A percentile compares a stretch with the other conserved stretches of the same genome.
Evolutionary conservation across 768 basidiomycete genomes (phyloP).

Genomic region (Leccinellum luteum): DNA sequence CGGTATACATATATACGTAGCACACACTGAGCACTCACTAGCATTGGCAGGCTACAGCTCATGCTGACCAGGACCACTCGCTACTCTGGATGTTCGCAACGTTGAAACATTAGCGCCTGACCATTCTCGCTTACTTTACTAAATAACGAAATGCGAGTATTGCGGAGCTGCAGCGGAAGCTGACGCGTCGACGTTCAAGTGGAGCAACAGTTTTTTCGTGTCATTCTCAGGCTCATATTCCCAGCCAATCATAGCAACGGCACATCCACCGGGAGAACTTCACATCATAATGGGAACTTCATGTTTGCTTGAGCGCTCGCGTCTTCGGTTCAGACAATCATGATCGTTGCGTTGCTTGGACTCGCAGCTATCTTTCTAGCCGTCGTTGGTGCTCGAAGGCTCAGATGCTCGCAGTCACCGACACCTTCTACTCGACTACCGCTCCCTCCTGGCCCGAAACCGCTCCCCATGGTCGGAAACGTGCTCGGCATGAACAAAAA

Average conservation of each 20-base stretch:
- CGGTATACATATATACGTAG: too few relatives aligned
- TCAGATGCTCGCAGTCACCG: neutral
- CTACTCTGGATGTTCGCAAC: too few relatives aligned
- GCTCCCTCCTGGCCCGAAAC: constrained; percentile 18
- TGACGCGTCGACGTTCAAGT: too few relatives aligned
- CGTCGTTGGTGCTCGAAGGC: neutral
- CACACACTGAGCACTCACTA: too few relatives aligned
- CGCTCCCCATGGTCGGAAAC: constrained; percentile 17
- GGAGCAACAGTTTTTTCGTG: too few relatives aligned
- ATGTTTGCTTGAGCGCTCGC: neutral
- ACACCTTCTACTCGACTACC: neutral
- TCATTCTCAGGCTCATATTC: neutral
- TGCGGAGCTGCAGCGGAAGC: too few relatives aligned
- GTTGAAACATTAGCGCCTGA: too few relatives aligned
- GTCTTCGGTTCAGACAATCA: neutral
- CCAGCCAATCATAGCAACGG: neutral
- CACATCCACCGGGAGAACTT: too few relatives aligned
- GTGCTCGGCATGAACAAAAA: constrained; percentile 7
- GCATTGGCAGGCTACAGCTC: too few relatives aligned
- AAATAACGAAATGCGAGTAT: too few relatives aligned
- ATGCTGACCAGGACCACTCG: too few relatives aligned
- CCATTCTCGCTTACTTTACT: too few relatives aligned
- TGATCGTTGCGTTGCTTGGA: neutral
- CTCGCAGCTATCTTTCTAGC: constrained; percentile 2
- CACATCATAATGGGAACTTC: neutral